Conservation (phyloP, 345 rosid genomes). For the Eutrema yunnanense region DNA sequence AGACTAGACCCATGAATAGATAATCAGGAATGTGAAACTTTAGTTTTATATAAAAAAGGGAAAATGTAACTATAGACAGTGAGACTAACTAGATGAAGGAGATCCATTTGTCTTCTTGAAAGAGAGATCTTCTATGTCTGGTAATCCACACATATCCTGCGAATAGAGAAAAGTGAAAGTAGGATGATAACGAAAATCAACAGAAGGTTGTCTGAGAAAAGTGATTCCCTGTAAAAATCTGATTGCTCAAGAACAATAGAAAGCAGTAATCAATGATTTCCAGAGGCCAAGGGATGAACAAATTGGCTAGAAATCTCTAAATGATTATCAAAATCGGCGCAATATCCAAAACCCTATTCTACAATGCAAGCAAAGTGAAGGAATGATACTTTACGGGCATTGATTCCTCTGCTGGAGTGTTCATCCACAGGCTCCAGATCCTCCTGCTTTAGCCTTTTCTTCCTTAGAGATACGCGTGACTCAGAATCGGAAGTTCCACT, state of each 20-base stretch:
- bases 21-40: background rate
- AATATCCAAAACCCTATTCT: background rate
- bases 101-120: constrained; percentile 39
- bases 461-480: constrained; percentile 49
- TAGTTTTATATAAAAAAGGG: background rate
- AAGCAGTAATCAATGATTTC: background rate
- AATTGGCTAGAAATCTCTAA: background rate
- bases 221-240: background rate
- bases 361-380: background rate
- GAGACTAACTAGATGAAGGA: constrained; percentile 36
- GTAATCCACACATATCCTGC: constrained; percentile 40
- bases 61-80: background rate
- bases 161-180: background rate
- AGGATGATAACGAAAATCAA: too few species aligned
- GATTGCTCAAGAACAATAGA: background rate
- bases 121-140: constrained; percentile 77
- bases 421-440: constrained; percentile 24
- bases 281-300: background rate
- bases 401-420: constrained; percentile 17
- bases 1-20: background rate
- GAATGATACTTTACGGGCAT: background rate
- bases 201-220: too few species aligned
- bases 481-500: constrained; percentile 18
- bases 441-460: constrained; percentile 40
- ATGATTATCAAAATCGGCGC: background rate